These are phyloP conservation scores for Fusarium musae DNA, from an alignment of 2,329 filamentous ascomycete genomes.

Conservation along the genomic window DNA sequence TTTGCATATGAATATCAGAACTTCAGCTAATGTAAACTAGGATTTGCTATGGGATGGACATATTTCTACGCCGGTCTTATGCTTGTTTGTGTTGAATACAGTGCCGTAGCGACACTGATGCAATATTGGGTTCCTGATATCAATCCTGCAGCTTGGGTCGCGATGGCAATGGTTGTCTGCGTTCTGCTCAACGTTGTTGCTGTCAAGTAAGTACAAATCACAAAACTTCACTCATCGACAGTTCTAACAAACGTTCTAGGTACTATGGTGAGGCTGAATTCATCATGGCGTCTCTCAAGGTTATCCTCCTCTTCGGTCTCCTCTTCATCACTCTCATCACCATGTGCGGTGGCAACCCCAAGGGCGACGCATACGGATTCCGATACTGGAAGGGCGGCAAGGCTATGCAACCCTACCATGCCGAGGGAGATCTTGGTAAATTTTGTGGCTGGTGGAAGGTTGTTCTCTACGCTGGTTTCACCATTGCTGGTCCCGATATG, in stretches of 20 bases:
- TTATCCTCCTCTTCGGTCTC: slow-evolving; percentile 62
- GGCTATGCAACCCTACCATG: slow-evolving; percentile 50
- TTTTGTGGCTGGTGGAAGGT: slow-evolving; percentile 67
- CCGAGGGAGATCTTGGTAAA: slow-evolving; percentile 63
- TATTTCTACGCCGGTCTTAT: slow-evolving; percentile 60
- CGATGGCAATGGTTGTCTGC: slow-evolving; percentile 58
- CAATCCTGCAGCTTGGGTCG: slow-evolving; percentile 61
- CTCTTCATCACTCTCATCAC: slow-evolving; percentile 73
- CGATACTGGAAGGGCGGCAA: slow-evolving; percentile 60
- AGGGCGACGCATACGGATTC: slow-evolving; percentile 72
- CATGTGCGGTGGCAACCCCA: slow-evolving; percentile 75
- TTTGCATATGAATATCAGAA: rapidly evolving
- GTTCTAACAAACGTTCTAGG: slow-evolving; percentile 22
- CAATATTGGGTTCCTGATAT: slow-evolving; percentile 56
- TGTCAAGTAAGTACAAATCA: slow-evolving; percentile 50
- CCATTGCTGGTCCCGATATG: slow-evolving; percentile 74
- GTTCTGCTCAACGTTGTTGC: slow-evolving; percentile 60
- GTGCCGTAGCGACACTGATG: slow-evolving; percentile 57
- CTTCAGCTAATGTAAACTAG: neutral
- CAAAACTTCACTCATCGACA: rapidly evolving
- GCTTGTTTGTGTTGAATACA: slow-evolving; percentile 58
- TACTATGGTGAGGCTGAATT: slow-evolving; percentile 58
- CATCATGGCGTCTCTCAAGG: slow-evolving; percentile 68
- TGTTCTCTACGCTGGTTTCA: slow-evolving; percentile 76
- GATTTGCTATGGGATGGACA: slow-evolving; percentile 66